Evolutionary conservation across 768 basidiomycete genomes (phyloP).

Genomic region (Amyloporia xantha): DNA sequence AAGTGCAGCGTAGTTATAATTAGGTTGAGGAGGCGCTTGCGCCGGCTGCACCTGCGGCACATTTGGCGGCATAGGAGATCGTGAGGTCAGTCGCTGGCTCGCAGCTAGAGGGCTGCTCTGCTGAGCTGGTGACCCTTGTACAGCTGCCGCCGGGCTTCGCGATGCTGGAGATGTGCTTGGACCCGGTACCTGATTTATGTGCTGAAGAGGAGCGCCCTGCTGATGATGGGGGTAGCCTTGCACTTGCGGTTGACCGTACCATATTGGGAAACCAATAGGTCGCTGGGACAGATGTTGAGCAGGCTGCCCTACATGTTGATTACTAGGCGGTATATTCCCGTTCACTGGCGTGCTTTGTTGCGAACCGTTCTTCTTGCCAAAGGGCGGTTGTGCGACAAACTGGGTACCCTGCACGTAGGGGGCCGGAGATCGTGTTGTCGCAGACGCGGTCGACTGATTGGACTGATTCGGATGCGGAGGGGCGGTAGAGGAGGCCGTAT

Average conservation of each 20-base stretch:
- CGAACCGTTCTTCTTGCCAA: slow-evolving; percentile 9
- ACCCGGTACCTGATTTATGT: slow-evolving; percentile 16
- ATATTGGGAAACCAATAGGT: slow-evolving; percentile 4
- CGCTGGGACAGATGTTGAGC: slow-evolving; percentile 4
- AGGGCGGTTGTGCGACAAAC: background rate
- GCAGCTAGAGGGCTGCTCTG: slow-evolving; percentile 16
- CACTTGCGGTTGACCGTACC: slow-evolving; percentile 2
- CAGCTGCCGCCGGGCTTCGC: slow-evolving; percentile 15
- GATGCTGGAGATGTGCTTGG: slow-evolving; percentile 13
- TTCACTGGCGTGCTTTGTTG: slow-evolving; percentile 5
- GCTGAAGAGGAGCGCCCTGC: slow-evolving; percentile 13
- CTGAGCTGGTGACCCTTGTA: slow-evolving; percentile 10
- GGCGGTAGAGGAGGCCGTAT: slow-evolving; percentile 1
- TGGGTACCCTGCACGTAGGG: slow-evolving; percentile 7
- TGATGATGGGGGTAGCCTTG: slow-evolving; percentile 8
- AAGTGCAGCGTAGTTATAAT: slow-evolving; percentile 2
- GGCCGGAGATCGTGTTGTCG: slow-evolving; percentile 3
- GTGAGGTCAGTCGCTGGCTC: slow-evolving; percentile 11
- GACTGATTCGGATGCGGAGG: slow-evolving; percentile 2
- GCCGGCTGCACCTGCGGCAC: slow-evolving; percentile 6
- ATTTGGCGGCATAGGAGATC: slow-evolving; percentile 18
- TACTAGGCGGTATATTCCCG: slow-evolving; percentile 4
- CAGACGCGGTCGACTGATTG: slow-evolving; percentile 17
- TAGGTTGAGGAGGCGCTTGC: slow-evolving; percentile 10
- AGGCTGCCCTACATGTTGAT: slow-evolving; percentile 1